Evolutionary conservation across 345 rosid genomes (phyloP).

Genomic region (Tarenaya hassleriana): DNA sequence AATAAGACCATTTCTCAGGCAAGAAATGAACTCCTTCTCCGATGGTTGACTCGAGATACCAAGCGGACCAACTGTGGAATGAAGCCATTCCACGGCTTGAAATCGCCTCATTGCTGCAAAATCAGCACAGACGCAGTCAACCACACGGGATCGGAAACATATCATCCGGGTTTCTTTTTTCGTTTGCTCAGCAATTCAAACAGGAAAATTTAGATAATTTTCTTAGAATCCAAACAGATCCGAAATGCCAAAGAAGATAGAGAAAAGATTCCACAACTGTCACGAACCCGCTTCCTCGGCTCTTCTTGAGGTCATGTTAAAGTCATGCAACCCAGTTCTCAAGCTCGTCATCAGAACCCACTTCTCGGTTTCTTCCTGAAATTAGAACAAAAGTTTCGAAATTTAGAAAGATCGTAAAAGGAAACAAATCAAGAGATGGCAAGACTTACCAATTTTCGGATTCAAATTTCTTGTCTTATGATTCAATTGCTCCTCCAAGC

Average conservation of each 20-base stretch:
- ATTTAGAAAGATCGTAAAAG: not conserved
- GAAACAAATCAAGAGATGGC: conserved; percentile 8
- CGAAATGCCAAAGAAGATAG: not conserved
- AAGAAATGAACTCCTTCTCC: conserved; percentile 78
- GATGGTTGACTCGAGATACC: conserved; percentile 56
- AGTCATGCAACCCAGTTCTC: conserved; percentile 50
- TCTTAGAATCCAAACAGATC: not conserved
- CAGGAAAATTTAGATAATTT: not conserved
- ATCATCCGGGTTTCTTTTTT: too few species aligned
- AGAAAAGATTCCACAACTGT: conserved; percentile 12
- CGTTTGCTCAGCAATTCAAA: too few species aligned
- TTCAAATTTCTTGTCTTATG: conserved; percentile 14
- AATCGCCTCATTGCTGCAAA: conserved; percentile 66
- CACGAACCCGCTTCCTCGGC: conserved; percentile 82
- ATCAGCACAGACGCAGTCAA: conserved; percentile 1
- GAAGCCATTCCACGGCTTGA: conserved; percentile 72
- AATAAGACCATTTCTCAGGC: conserved; percentile 81
- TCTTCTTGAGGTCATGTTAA: conserved; percentile 74
- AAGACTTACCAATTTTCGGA: conserved; percentile 5
- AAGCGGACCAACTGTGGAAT: conserved; percentile 57
- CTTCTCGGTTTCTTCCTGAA: conserved; percentile 16
- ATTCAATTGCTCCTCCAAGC: not conserved
- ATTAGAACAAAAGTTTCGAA: not conserved
- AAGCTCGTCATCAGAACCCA: conserved; percentile 40
- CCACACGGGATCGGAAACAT: not conserved